Evolutionary conservation across 1,139 yeast genomes (phyloP), one percentile per base, ranked within the genome.

Genomic region (Schizosaccharomyces versatilis): DNA sequence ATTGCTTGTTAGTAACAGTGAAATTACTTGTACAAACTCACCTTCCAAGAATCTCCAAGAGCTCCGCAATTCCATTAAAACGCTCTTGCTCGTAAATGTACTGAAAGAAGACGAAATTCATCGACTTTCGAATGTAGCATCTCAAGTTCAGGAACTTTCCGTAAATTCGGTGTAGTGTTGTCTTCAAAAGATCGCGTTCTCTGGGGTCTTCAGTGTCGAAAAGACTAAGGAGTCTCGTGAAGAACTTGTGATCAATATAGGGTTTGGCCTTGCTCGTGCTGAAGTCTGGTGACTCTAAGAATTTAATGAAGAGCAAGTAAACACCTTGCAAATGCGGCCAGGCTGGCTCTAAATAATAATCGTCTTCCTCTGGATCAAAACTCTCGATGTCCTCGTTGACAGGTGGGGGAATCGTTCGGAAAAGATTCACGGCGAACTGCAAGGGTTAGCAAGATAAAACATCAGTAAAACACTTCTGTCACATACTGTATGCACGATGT

Each of bases 241-340:
- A 84, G 67, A 90, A 90, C 56, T 78, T 81, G 64, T 88, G 97
- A 67, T 90, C 97, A 62, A 90, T 86, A 66, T 79, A 88, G 62
- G 84, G 93, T 67, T 88, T 88, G 36, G 98, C 98, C 59, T 84
- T 73, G 59, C 85, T 86, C 64, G 88, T 95, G 65, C 85, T 85
- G 66, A 93, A 90, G 68, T 88, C 97, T 3, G 95, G 94, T 60
- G 90, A 80, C 68, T 90, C 98, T 59, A 90, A 81, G 68, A 90
- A 90, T 63, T 95, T 73, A 59, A 93, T 71, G 66, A 90, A 90
- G 64, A 90, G 85, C 67, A 90, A 97, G 69, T 93, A 90, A 49
- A 88, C 94, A 49, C 88, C 78, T 68, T 85, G 94, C 96, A 93
- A 90, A 67, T 90, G 99, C 3, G 98, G 95, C 99, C 99, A 90